Evolutionary conservation across 345 rosid genomes (phyloP).

Genomic region (Litchi chinensis): DNA sequence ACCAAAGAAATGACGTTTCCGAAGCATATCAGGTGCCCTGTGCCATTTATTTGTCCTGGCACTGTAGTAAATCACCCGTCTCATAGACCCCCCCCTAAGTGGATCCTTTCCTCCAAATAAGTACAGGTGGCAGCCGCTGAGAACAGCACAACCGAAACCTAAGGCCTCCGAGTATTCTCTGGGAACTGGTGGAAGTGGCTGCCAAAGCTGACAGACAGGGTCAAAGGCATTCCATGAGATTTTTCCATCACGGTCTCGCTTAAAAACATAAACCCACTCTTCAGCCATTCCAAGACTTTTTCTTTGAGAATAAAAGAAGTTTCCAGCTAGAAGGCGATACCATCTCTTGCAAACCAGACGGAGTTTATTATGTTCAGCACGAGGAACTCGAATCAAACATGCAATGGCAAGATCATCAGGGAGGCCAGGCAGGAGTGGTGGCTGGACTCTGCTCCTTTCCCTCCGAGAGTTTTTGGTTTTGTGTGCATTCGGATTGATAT

Average conservation of each 20-base stretch:
- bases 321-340: constrained; percentile 73
- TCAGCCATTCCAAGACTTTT: constrained; percentile 82
- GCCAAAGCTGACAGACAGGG: constrained; percentile 79
- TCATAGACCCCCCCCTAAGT: constrained; percentile 83
- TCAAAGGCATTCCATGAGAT: constrained; percentile 94
- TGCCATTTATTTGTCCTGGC: constrained; percentile 97
- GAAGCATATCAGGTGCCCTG: constrained; percentile 94
- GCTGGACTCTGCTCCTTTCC: constrained; percentile 77
- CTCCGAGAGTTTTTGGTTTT: constrained; percentile 65
- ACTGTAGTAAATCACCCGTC: constrained; percentile 83
- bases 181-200: constrained; percentile 96
- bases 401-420: constrained; percentile 96
- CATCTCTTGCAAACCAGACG: constrained; percentile 88
- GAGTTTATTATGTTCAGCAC: constrained; percentile 82
- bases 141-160: constrained; percentile 97
- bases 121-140: constrained; percentile 88
- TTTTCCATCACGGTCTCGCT: constrained; percentile 89
- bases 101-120: constrained; percentile 98
- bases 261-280: constrained; percentile 95
- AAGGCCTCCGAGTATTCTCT: constrained; percentile 87
- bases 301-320: constrained; percentile 77
- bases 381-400: constrained; percentile 91
- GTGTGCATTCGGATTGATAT: constrained; percentile 92
- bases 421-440: constrained; percentile 89
- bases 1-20: constrained; percentile 92